Conservation (phyloP, 106 monocot genomes). For the Xerophyta viscosa region DNA sequence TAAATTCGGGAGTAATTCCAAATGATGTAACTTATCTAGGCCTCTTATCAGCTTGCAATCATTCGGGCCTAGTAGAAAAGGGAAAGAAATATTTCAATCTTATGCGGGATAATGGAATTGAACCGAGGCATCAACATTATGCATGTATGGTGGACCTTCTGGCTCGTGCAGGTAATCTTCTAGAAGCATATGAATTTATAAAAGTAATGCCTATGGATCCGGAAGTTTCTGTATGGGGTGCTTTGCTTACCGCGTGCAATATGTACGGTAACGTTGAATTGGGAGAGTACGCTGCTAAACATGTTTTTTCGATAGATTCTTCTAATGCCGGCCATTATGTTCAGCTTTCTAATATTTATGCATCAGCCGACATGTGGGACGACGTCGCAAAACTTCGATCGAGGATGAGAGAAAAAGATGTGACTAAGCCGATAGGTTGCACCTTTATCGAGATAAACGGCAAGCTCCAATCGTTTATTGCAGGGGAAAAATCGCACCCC, state of each 20-base stretch:
- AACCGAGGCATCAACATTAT: slow-evolving; percentile 54
- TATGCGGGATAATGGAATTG: slow-evolving; percentile 46
- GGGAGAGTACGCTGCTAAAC: slow-evolving; percentile 40
- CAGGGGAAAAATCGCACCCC: slow-evolving; percentile 34
- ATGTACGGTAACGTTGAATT: slow-evolving; percentile 43
- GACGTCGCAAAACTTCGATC: slow-evolving; percentile 45
- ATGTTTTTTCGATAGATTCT: slow-evolving; percentile 47
- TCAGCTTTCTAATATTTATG: slow-evolving; percentile 78
- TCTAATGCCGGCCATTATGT: slow-evolving; percentile 80
- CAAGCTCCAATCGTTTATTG: slow-evolving; percentile 30
- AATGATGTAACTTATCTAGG: slow-evolving; percentile 72
- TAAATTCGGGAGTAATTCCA: slow-evolving; percentile 24
- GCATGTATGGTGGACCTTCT: slow-evolving; percentile 78
- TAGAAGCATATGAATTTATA: slow-evolving; percentile 48
- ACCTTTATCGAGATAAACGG: slow-evolving; percentile 53
- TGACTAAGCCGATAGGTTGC: slow-evolving; percentile 37
- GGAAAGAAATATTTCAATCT: slow-evolving; percentile 43
- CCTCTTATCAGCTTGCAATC: slow-evolving; percentile 60
- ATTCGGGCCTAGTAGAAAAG: slow-evolving; percentile 56
- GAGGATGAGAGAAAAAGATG: slow-evolving; percentile 54
- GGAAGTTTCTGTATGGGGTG: slow-evolving; percentile 60
- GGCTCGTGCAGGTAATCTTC: slow-evolving; percentile 49
- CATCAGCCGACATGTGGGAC: slow-evolving; percentile 53
- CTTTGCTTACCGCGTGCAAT: slow-evolving; percentile 65
- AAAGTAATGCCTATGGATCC: slow-evolving; percentile 64